A percentile compares a stretch with the other conserved stretches of the same genome.
phyloP scores from a whole-genome alignment of 2,329 filamentous ascomycete species.

The Nothopassalora personata region DNA sequence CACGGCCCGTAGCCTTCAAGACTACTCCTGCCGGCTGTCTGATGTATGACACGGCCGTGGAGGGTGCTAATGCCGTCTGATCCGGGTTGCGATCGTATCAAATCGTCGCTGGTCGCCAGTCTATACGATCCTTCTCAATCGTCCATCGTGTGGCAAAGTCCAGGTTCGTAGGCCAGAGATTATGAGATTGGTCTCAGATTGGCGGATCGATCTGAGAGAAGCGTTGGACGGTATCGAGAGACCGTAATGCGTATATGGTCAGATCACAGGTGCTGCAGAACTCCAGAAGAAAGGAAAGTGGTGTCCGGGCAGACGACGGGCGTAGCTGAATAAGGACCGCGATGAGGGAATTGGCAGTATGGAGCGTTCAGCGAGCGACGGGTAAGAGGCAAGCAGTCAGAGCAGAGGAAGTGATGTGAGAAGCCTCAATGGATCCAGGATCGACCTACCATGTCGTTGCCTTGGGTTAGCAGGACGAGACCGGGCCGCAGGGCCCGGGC shows the following conservation, averaged over 20 bases:
- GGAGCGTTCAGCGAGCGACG: constrained; percentile 4
- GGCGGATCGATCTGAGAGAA: neutral
- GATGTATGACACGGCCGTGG: too few relatives aligned
- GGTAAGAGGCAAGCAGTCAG: neutral
- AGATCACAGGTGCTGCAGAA: constrained; percentile 2
- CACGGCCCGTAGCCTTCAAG: constrained; percentile 2
- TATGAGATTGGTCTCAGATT: neutral
- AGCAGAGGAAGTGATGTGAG: constrained; percentile 4
- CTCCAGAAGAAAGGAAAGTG: neutral
- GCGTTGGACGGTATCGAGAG: neutral
- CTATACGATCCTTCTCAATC: neutral
- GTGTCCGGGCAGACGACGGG: constrained; percentile 9
- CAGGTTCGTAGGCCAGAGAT: neutral
- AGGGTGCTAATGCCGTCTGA: neutral
- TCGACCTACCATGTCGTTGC: constrained; percentile 11
- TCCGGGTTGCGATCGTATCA: neutral
- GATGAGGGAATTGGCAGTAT: neutral
- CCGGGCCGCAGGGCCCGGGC: constrained; percentile 3
- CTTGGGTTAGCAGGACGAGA: constrained; percentile 7
- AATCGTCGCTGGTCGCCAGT: neutral
- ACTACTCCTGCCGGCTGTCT: neutral
- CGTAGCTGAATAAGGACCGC: constrained; percentile 10
- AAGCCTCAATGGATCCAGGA: constrained; percentile 3
- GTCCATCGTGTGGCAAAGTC: neutral
- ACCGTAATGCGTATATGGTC: neutral